Evolutionary conservation across 768 basidiomycete genomes (phyloP), one percentile per base, ranked within the genome.

Genomic region (Hygrocybe coccinea): DNA sequence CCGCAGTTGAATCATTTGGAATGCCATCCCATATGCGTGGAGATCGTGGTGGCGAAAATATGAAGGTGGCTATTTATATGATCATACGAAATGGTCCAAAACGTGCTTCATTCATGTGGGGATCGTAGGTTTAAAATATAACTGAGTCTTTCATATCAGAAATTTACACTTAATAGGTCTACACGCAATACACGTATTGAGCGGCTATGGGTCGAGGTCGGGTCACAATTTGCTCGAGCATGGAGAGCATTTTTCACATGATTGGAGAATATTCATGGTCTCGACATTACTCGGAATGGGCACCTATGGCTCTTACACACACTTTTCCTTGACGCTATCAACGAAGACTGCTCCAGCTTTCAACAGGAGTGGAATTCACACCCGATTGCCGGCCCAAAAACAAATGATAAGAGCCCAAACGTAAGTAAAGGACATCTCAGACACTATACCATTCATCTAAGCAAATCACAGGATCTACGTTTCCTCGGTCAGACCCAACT

Each of bases 301-400:
- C 75, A 78, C 55, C 57, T 76, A 0, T 78, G 76, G 77, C 65
- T 78, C 0, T 60, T 78, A 1, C 71, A 76, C 15, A n/a, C 19
- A 22, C 58, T 75, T 0, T 75, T 74, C 51, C 59, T 73, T 2
- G 29, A 52, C 1, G 43, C 50, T 4, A 61, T 74, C 22, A 68
- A 73, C 33, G 29, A 54, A 0, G 68, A 73, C 45, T 72, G 68
- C 35, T 0, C 41, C 0, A 34, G 50, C 5, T 71, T 73, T 49
- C 63, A 59, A 11, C 7, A 56, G 8, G 62, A 69, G 10, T 74
- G 71, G 69, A 74, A 74, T 50, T 33, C 59, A 9, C 69, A 74
- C 48, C 61, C 65, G 0, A 62, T 74, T 11, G 56, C 49, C 9
- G 66, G 63, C 2, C 43, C 22, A 8, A 33, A 22, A 6, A 62